A percentile compares a stretch with the other conserved stretches of the same genome.
phyloP scores from a whole-genome alignment of 2,329 filamentous ascomycete genomes.

The Hawksworthiomyces lignivorus region DNA sequence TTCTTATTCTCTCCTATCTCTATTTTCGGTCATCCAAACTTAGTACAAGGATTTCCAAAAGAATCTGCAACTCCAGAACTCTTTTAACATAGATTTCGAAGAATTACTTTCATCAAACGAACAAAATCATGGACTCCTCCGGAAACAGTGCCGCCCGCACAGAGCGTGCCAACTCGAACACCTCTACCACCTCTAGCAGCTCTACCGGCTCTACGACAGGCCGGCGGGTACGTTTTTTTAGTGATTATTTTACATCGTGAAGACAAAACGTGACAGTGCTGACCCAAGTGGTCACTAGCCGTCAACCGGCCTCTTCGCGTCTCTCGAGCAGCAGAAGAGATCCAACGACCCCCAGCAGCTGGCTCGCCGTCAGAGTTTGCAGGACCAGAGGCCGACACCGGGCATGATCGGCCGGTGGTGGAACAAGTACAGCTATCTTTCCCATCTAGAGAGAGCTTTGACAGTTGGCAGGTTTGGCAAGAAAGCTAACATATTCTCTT shows the following conservation, averaged over 20 bases:
- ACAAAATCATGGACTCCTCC: constrained; percentile 13
- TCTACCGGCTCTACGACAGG: constrained; percentile 12
- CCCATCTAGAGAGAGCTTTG: too few relatives aligned
- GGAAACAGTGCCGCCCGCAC: constrained; percentile 10
- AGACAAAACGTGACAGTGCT: background rate
- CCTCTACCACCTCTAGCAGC: constrained; percentile 15
- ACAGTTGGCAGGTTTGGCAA: too few relatives aligned
- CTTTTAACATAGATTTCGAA: too few relatives aligned
- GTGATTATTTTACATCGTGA: background rate
- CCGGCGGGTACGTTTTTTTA: constrained; percentile 15
- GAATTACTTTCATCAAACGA: too few relatives aligned
- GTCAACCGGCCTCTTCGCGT: constrained; percentile 39
- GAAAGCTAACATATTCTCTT: background rate
- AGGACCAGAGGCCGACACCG: constrained; percentile 41
- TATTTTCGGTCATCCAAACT: too few relatives aligned
- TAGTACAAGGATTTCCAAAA: too few relatives aligned
- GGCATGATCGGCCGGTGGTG: constrained; percentile 49
- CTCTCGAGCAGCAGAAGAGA: constrained; percentile 44
- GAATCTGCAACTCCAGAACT: too few relatives aligned
- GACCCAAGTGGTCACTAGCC: background rate
- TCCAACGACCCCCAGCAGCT: constrained; percentile 30
- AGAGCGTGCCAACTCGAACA: constrained; percentile 21
- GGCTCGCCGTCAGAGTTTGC: constrained; percentile 47
- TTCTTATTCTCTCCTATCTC: background rate
- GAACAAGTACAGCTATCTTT: constrained; percentile 40